Conservation (phyloP, 2,329 filamentous ascomycete genomes). For the Aspergillus piperis region DNA sequence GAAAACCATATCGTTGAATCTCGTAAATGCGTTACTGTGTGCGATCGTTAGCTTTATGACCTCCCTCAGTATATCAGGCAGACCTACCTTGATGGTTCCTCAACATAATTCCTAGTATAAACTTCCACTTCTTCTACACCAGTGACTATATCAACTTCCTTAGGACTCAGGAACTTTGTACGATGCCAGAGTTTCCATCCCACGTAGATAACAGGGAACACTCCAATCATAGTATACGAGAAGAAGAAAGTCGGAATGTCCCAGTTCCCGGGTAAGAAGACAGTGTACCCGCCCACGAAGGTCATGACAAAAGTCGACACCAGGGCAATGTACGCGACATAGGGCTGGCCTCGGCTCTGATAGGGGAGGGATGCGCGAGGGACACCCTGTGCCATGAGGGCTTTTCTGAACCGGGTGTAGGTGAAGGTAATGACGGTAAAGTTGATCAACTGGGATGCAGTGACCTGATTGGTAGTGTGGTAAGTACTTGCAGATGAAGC, state of each 20-base stretch:
- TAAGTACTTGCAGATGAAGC: too few species aligned
- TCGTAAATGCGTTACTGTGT: conserved; percentile 28
- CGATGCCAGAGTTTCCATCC: conserved; percentile 71
- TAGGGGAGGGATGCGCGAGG: conserved; percentile 69
- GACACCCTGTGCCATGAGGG: conserved; percentile 68
- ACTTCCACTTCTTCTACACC: conserved; percentile 68
- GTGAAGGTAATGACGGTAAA: conserved; percentile 69
- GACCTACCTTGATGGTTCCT: conserved; percentile 54
- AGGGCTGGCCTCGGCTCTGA: conserved; percentile 69
- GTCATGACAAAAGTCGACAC: conserved; percentile 68
- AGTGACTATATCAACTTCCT: conserved; percentile 63
- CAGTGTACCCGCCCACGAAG: conserved; percentile 72
- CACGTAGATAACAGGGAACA: conserved; percentile 69
- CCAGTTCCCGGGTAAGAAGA: conserved; percentile 72
- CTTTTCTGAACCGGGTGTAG: conserved; percentile 71
- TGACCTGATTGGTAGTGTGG: conserved; percentile 48
- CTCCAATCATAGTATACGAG: conserved; percentile 72
- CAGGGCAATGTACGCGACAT: conserved; percentile 67
- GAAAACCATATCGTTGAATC: conserved; percentile 25
- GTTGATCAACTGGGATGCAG: conserved; percentile 73
- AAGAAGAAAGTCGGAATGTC: conserved; percentile 71
- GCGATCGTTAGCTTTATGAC: conserved; percentile 4
- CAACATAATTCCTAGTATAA: conserved; percentile 64
- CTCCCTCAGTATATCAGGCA: background rate
- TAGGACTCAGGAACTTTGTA: conserved; percentile 58